Evolutionary conservation across 352 stramenopile species (phyloP), one percentile per base, ranked within the genome.

Genomic region (Phytophthora citricola): DNA sequence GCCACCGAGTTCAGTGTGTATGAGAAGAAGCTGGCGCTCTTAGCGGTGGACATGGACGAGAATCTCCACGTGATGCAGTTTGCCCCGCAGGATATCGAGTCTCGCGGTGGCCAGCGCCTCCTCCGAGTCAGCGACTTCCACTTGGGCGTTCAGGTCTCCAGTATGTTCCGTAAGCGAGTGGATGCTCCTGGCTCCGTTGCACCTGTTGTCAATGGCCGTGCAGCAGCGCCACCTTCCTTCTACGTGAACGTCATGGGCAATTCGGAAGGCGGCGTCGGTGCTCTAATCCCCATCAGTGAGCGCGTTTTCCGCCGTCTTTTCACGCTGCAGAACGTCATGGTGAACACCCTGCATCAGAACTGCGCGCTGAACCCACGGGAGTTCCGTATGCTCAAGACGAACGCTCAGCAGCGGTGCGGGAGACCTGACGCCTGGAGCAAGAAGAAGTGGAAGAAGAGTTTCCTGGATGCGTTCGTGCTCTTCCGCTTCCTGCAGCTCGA

Each of bases 381-480:
- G 44, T 97, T 95, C 63, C 87, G 89, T 8, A 81, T 79, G 58
- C 66, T 94, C 50, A 90, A 92, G 72, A 70, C 82, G 12, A 92
- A 94, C 54, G 76, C 71, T 1, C 73, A 83, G 31, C 76, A 71
- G n/a, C 71, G 79, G 43, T 88, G 75, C 27, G 88, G 88, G 7
- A 72, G 88, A 22, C 64, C 81, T 0, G 88, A 95, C 50, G 88
- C 84, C 14, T 95, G 88, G 88, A 91, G 74, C 71, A 95, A 92
- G 71, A 87, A 93, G 44, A 95, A 95, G 71, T 93, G 85, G 81
- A 94, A 95, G 53, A 95, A 95, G 76, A 91, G 85, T 40, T 95
- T 95, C 58, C 55, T 95, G 54, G 88, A 95, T 51, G 83, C 76
- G 1, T 78, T 90, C 1, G 85, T 96, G 66, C 67, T 97, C 15